phyloP scores from a whole-genome alignment of 495 filamentous ascomycete species.

The Physcia stellaris region DNA sequence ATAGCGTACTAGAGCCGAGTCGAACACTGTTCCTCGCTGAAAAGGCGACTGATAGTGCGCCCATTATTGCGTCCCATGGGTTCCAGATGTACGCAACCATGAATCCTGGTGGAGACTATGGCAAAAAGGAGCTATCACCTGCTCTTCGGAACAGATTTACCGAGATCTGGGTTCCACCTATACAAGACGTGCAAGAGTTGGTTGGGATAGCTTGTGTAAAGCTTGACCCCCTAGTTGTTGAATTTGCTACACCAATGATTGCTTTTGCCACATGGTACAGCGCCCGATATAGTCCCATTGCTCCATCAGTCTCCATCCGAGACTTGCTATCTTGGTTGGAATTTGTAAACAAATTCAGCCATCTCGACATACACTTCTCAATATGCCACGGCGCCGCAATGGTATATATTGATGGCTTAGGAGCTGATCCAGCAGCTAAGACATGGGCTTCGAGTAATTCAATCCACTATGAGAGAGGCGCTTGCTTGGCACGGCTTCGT shows the following conservation, averaged over 20 bases:
- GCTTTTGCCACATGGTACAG: constrained; percentile 90
- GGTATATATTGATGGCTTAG: constrained; percentile 89
- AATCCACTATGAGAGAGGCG: constrained; percentile 45
- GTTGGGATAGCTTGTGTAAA: constrained; percentile 74
- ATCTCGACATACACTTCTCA: constrained; percentile 36
- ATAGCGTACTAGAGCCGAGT: constrained; percentile 89
- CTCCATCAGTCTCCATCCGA: constrained; percentile 68
- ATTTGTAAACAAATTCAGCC: constrained; percentile 60
- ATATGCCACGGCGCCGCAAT: constrained; percentile 83
- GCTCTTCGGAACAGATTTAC: constrained; percentile 94
- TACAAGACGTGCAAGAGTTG: constrained; percentile 69
- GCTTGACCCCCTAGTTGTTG: constrained; percentile 32
- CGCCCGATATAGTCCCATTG: constrained; percentile 55
- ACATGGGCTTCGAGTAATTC: constrained; percentile 48
- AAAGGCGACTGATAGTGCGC: constrained; percentile 71
- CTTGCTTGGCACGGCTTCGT: constrained; percentile 60
- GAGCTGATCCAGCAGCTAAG: constrained; percentile 82
- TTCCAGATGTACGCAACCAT: constrained; percentile 98
- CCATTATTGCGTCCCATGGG: constrained; percentile 59
- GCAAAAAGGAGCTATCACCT: constrained; percentile 91
- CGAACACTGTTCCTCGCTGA: constrained; percentile 83
- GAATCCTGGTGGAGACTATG: constrained; percentile 98
- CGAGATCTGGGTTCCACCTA: constrained; percentile 90
- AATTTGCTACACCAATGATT: constrained; percentile 52
- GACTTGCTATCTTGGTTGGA: constrained; percentile 89